A percentile compares a stretch with the other conserved stretches of the same genome.
Evolutionary conservation across 2,329 filamentous ascomycete genomes (phyloP).

Genomic region (Chaetoscypha palmicola): DNA sequence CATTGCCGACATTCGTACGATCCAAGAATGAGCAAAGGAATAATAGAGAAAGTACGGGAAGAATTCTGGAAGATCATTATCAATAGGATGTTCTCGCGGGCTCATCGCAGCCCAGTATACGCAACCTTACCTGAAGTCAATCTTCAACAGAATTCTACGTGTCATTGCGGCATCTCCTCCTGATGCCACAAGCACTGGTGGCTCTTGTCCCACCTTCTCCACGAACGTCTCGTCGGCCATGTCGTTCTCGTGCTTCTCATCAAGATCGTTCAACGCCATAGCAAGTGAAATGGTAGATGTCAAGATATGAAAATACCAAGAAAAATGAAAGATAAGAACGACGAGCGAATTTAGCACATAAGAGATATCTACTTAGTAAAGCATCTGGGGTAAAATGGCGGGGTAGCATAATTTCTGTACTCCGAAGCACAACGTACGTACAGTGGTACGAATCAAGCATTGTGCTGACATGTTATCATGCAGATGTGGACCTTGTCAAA

Average conservation of each 20-base stretch:
- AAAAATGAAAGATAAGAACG: too few species aligned
- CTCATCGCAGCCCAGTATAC: neutral
- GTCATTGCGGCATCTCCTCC: constrained; percentile 29
- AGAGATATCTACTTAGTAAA: too few species aligned
- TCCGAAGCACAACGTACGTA: too few species aligned
- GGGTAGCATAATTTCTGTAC: neutral
- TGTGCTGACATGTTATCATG: too few species aligned
- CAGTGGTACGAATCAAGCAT: too few species aligned
- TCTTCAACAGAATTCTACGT: constrained; percentile 43
- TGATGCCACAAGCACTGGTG: neutral
- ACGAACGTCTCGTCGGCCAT: neutral
- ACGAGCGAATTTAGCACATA: neutral
- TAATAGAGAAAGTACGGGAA: constrained; percentile 55
- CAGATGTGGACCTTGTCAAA: too few species aligned
- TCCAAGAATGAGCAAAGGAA: constrained; percentile 61
- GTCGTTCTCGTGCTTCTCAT: neutral
- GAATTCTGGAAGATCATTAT: constrained; percentile 39
- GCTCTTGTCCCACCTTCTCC: constrained; percentile 3
- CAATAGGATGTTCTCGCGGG: neutral
- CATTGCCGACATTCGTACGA: constrained; percentile 68
- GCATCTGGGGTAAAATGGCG: neutral
- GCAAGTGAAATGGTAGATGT: neutral
- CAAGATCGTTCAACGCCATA: neutral
- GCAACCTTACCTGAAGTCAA: constrained; percentile 42
- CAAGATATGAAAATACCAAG: too few species aligned